These are phyloP conservation scores for Irpex rosettiformis DNA, from an alignment of 1,284 basidiomycete species.

Conservation along the genomic window DNA sequence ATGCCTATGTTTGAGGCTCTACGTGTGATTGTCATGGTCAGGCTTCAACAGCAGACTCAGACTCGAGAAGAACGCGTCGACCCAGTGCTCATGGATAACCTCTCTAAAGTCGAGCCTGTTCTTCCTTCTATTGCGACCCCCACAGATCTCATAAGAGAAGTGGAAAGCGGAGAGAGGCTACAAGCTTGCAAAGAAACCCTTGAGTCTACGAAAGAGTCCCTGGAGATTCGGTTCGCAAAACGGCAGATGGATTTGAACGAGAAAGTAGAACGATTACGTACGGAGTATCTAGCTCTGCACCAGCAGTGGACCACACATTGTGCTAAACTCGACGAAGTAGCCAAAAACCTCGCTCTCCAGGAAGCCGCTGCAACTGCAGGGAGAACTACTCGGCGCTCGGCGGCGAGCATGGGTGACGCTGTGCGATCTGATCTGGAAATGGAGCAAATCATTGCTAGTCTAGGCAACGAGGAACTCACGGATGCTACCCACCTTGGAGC, in stretches of 20 bases:
- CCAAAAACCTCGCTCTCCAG: constrained; percentile 35
- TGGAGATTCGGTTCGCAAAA: constrained; percentile 51
- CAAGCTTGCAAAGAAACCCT: constrained; percentile 36
- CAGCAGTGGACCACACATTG: constrained; percentile 74
- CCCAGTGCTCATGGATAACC: constrained; percentile 61
- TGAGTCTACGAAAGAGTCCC: constrained; percentile 39
- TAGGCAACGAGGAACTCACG: constrained; percentile 89
- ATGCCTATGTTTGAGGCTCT: constrained; percentile 53
- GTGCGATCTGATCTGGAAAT: constrained; percentile 96
- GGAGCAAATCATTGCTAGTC: constrained; percentile 92
- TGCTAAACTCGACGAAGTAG: constrained; percentile 51
- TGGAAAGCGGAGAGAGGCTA: constrained; percentile 35
- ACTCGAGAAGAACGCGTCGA: constrained; percentile 56
- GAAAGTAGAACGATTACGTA: constrained; percentile 55
- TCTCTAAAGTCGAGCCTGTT: constrained; percentile 36
- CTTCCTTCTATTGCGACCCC: constrained; percentile 19
- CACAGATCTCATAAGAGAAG: constrained; percentile 43
- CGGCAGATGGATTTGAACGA: constrained; percentile 47
- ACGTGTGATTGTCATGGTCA: constrained; percentile 55
- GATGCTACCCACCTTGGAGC: constrained; percentile 87
- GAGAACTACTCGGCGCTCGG: constrained; percentile 71
- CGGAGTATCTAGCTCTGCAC: constrained; percentile 69
- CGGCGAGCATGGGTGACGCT: constrained; percentile 78
- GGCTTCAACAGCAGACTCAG: constrained; percentile 55
- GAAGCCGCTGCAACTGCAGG: constrained; percentile 50